Evolutionary conservation across 2,329 filamentous ascomycete species (phyloP), one percentile per base, ranked within the genome.

Genomic region (Calonectria pteridis): DNA sequence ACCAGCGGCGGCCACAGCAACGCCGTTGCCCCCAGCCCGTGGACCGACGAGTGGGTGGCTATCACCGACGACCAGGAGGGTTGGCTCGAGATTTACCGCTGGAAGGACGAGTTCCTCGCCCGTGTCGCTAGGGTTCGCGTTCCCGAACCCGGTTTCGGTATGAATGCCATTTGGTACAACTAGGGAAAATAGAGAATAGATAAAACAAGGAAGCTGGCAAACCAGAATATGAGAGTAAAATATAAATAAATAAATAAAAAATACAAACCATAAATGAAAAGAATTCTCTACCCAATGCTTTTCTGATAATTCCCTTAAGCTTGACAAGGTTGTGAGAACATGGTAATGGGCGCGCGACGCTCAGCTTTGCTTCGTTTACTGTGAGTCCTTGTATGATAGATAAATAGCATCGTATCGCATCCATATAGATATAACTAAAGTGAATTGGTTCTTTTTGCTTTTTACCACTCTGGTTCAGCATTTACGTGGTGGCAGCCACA

Each of bases 151-250:
- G 95, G 95, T 1, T 98, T 98, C 83, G 95, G 95, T 2, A 98
- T 98, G 95, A 98, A 98, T 85, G 95, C 95, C n/a, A 95, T 97
- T 76, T 98, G 95, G 95, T 97, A 97, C 84, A 40, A 14, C 7
- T 46, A 40, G 23, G 31, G 37, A 23, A 26, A 16, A 33, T 43
- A 10, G 37, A n/a, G 40, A 43, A 59, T 11, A 46, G 18, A 58
- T 62, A 69, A 16, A 63, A 67, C 40, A 46, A 53, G 28, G 37
- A 62, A 28, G 23, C 23, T 18, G 14, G 18, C 23, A 43, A 40
- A 28, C 11, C 23, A 23, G 62, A 20, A n/a, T 6, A 31, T 29
- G 50, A 9, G 23, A 6, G 43, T 13, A 46, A 46, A 23, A 46
- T 23, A 46, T 46, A 46, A 23, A 46, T 46, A 46, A 46, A 46